Evolutionary conservation across 2,329 filamentous ascomycete species (phyloP), one percentile per base, ranked within the genome.

Genomic region (Helminthosporium solani): DNA sequence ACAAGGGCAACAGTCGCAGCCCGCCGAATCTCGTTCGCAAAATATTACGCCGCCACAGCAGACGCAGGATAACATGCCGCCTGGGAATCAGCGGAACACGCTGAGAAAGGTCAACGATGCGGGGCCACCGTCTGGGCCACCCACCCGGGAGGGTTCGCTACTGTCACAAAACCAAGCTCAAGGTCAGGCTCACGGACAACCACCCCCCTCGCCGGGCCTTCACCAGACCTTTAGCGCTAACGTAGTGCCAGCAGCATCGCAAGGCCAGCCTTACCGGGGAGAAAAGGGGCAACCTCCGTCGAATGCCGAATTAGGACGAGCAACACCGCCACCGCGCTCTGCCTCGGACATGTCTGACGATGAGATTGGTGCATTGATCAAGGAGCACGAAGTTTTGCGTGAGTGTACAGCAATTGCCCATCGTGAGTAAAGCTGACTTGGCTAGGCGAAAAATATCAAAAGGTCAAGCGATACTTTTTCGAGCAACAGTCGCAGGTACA

Each of bases 381-480:
- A 76, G 49, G 75, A 78, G 25, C 73, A 78, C 52, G 76, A 77
- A 39, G 72, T 77, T 46, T 59, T 78, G 49, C 73, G 75, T 78
- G 64, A 69, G 74, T 54, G 18, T n/a, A 21, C 7, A 25, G 30
- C 8, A 7, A 8, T 14, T 30, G 7, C 3, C 5, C 2, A 3
- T 25, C 7, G 28, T 40, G 12, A 14, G 25, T 20, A 19, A 46
- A 34, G 28, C 46, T 48, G 39, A 53, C 42, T 25, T 30, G 23
- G 36, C 48, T 42, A 96, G 91, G 94, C 64, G 84, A 83, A 57
- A 99, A 99, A 75, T 99, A 99, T 70, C 95, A 95, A 70, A 96
- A 96, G 67, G 92, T 99, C 47, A 99, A 99, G 76, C 85, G 90
- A 45, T 88, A 96, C 61, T 99, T 96, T 68, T 97, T 97, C 69